Evolutionary conservation across 2,329 filamentous ascomycete species (phyloP), one percentile per base, ranked within the genome.

Genomic region (Cryphonectria japonica): DNA sequence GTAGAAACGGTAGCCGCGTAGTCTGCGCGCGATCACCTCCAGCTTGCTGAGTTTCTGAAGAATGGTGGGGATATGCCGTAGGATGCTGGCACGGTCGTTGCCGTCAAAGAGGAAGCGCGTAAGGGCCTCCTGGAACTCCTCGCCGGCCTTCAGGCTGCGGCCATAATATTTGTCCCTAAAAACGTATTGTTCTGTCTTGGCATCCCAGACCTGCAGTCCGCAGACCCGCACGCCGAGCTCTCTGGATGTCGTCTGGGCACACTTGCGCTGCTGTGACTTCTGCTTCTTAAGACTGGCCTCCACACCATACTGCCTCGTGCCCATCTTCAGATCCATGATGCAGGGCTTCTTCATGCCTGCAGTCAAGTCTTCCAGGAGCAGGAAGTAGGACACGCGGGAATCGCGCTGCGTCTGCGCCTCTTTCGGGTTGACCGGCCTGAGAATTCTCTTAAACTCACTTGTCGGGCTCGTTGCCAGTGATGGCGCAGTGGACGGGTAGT

Each of bases 161-260:
- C 96, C 96, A 78, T 94, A 97, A 80, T 99, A 99, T 81, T 99
- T 99, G 86, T 99, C 96, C 79, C 97, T 93, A 78, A 98, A 99
- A n/a, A 95, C 86, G 78, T 97, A 98, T 63, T 89, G 90, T 77
- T 97, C 90, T 50, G 90, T 91, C 74, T 91, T 90, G 32, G 90
- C 91, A 78, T 98, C 95, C 94, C 95, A 99, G 0, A 97, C 94
- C 79, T 99, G 96, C 83, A 99, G 91, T 5, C 96, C 96, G 78
- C 96, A 99, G 5, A 99, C 91, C 29, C 96, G 90, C 2, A 99
- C 96, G 4, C 96, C 96, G 0, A 99, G 88, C 79, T 97, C 91
- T 72, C 91, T 90, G 9, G 96, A 98, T 0, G 96, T 99, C 0
- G 96, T 99, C 74, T 89, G 91, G 74, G 93, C 92, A 80, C 96